Percentiles rank a stretch among this genome's conserved stretches.
phyloP scores from a whole-genome alignment of 2,329 filamentous ascomycete species.

The Esteya vermicola region DNA sequence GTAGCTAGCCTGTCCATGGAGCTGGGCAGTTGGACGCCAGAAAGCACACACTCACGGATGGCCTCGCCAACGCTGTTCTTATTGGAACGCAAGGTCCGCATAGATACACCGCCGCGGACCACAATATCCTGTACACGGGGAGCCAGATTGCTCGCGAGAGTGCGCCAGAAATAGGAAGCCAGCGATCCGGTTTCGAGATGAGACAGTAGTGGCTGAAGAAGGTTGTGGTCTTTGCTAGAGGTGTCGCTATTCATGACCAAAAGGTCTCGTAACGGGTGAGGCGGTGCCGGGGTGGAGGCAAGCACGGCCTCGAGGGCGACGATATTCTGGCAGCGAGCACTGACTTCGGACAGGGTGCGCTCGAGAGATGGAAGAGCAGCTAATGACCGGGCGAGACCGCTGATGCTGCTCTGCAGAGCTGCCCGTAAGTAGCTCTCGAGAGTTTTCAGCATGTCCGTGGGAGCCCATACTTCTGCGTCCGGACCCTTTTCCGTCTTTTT shows the following conservation, averaged over 20 bases:
- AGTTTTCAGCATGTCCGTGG: constrained; percentile 58
- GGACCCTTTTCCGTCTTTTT: no score
- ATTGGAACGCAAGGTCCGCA: constrained; percentile 66
- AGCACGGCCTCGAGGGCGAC: constrained; percentile 76
- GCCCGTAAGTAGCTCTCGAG: constrained; percentile 74
- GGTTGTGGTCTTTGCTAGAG: constrained; percentile 28
- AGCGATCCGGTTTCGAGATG: constrained; percentile 80
- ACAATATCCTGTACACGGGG: constrained; percentile 74
- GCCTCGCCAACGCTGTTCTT: constrained; percentile 60
- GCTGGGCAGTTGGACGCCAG: constrained; percentile 56
- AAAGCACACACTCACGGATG: constrained; percentile 69
- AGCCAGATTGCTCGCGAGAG: constrained; percentile 64
- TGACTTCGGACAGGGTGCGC: constrained; percentile 66
- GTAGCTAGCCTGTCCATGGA: constrained; percentile 23
- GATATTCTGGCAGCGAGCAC: constrained; percentile 76
- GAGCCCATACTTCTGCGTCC: no score
- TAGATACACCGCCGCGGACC: constrained; percentile 67
- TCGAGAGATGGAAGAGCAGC: constrained; percentile 72
- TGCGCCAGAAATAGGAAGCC: constrained; percentile 86
- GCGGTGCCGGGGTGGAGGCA: constrained; percentile 49
- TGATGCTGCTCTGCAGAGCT: constrained; percentile 63
- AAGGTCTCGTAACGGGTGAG: constrained; percentile 46
- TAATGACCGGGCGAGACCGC: constrained; percentile 60
- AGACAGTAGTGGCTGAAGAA: constrained; percentile 59
- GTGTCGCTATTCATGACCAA: constrained; percentile 5